Evolutionary conservation across 257 asterid species (phyloP).

Genomic region (Fraxinus excelsior): DNA sequence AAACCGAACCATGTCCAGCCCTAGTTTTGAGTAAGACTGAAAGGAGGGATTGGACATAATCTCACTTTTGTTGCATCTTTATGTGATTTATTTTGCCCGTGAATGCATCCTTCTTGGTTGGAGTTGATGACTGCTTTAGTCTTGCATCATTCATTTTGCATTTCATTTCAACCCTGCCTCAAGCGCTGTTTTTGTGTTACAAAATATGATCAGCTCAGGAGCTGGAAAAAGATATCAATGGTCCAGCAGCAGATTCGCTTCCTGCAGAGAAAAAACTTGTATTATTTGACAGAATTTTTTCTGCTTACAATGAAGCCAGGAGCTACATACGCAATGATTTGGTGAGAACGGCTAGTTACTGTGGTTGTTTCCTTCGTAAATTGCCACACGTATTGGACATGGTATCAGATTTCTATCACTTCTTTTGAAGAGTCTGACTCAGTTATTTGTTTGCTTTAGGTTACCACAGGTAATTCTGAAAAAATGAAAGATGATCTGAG

Average conservation of each 20-base stretch:
- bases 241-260: constrained; percentile 75
- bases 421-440: constrained; percentile 25
- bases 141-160: constrained; percentile 12
- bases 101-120: constrained; percentile 4
- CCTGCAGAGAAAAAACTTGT: constrained; percentile 75
- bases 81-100: background rate
- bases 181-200: constrained; percentile 32
- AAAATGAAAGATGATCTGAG: constrained; percentile 85
- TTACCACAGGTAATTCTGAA: constrained; percentile 84
- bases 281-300: constrained; percentile 84
- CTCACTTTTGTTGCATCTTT: background rate
- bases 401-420: background rate
- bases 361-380: background rate
- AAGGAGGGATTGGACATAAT: background rate
- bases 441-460: constrained; percentile 48
- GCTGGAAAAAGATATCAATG: constrained; percentile 81
- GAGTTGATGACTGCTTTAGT: constrained; percentile 9
- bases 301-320: constrained; percentile 90
- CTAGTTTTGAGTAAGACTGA: background rate
- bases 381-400: background rate
- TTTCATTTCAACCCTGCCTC: no score
- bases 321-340: constrained; percentile 84
- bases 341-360: constrained; percentile 45
- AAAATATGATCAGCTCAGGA: constrained; percentile 80
- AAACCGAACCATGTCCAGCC: no score